Conservation (phyloP, 2,329 filamentous ascomycete genomes). For the Claviceps maximensis region DNA sequence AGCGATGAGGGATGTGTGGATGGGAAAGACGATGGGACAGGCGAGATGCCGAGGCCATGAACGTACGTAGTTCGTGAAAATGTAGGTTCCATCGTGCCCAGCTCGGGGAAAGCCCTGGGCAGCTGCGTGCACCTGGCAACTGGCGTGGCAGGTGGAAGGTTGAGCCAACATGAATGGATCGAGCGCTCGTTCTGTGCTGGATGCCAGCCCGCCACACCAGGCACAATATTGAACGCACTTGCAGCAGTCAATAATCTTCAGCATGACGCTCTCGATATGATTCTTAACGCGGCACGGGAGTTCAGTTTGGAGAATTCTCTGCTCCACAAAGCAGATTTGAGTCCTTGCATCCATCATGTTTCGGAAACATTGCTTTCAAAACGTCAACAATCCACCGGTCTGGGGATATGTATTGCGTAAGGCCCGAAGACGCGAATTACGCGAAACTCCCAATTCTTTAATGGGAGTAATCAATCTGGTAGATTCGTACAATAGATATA, state of each 20-base stretch:
- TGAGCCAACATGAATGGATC: no score
- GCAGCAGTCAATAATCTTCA: neutral
- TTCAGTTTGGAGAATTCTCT: neutral
- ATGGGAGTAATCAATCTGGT: neutral
- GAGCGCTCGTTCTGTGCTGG: neutral
- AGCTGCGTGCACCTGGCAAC: constrained; percentile 6
- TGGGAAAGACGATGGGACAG: constrained; percentile 6
- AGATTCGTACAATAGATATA: neutral
- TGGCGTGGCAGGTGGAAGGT: constrained; percentile 3
- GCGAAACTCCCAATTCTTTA: neutral
- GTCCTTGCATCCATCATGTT: neutral
- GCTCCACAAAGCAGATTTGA: neutral
- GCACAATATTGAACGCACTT: no score
- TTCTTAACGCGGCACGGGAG: neutral
- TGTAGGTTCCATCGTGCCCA: neutral
- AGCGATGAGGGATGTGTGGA: neutral
- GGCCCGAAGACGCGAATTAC: neutral
- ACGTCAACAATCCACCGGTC: neutral
- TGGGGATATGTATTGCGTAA: neutral
- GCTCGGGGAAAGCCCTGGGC: constrained; percentile 2
- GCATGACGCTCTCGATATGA: neutral
- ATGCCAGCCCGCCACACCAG: no score
- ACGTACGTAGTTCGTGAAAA: neutral
- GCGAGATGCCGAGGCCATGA: constrained; percentile 2
- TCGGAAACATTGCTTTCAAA: neutral